Percentiles rank a stretch among this genome's conserved stretches.
Evolutionary conservation across 495 filamentous ascomycete genomes (phyloP).

Genomic region (Lophiotrema nucula): DNA sequence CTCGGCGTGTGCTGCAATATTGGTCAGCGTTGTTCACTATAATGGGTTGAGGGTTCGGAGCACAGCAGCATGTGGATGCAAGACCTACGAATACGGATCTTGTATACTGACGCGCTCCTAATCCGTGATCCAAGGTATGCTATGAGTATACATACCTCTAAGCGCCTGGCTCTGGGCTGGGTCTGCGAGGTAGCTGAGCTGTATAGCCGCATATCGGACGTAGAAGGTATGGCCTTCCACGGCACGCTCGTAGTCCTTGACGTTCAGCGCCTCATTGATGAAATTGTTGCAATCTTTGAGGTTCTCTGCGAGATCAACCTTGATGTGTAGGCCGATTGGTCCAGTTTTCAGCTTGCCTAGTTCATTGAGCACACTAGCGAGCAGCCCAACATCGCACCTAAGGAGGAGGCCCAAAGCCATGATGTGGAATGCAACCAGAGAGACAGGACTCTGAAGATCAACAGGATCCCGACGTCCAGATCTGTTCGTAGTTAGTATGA

Average conservation of each 20-base stretch:
- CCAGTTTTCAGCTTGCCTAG: neutral
- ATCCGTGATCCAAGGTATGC: no score
- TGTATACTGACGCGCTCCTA: no score
- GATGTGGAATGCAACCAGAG: conserved; percentile 9
- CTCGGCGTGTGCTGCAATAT: neutral
- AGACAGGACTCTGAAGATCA: neutral
- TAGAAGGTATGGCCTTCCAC: conserved; percentile 21
- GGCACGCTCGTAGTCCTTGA: conserved; percentile 13
- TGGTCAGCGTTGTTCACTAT: neutral
- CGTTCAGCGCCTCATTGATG: neutral
- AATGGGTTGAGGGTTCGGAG: no score
- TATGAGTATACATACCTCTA: no score
- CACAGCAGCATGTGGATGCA: no score
- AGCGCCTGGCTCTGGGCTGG: neutral
- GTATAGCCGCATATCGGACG: conserved; percentile 13
- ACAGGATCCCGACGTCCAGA: neutral
- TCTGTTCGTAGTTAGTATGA: no score
- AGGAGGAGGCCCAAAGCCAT: conserved; percentile 8
- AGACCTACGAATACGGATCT: no score
- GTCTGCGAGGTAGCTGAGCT: neutral
- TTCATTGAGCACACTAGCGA: conserved; percentile 43
- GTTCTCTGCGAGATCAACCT: neutral
- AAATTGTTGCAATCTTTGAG: neutral
- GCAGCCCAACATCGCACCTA: conserved; percentile 44
- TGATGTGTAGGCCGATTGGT: neutral